Evolutionary conservation across 2,329 filamentous ascomycete genomes (phyloP), one percentile per base, ranked within the genome.

Genomic region (Colletotrichum melonis): DNA sequence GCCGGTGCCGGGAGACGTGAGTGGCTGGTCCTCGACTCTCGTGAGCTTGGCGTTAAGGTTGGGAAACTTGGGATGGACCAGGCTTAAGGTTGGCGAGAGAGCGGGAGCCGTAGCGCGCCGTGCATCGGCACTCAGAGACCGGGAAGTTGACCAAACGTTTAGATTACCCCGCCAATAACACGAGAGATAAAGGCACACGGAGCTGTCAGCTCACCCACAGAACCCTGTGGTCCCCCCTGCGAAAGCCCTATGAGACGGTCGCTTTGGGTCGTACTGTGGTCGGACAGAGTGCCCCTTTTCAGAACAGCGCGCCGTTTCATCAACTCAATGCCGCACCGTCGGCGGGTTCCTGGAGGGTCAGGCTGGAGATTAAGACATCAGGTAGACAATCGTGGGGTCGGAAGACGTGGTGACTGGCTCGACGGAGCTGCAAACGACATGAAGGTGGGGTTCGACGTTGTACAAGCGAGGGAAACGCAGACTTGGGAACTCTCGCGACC

Each of bases 301-400:
- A 66, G 67, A 70, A 56, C 60, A 70, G 35, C 49, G 67, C 66
- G 70, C 67, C 67, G 70, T 65, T 38, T 70, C 56, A 49, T 65
- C 67, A 32, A 60, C 32, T 70, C 60, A 60, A 24, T 65, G 60
- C 54, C 54, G 60, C 70, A 49, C 52, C 52, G 63, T 46, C n/a
- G 63, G 63, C 63, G 69, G 63, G 62, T 63, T 74, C 68, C 49
- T 74, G 68, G 68, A 63, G 63, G 72, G 68, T 63, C 67, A 63
- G 52, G n/a, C 52, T 67, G 72, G 58, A 67, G 57, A 67, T 67
- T 67, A 68, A 74, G 42, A 66, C 19, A 63, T 38, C 55, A 63
- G 62, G 68, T 68, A 26, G 52, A 63, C 26, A 60, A 67, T 74
- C 68, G 63, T 74, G 72, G 68, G 68, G 68, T 72, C 57, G 72